Evolutionary conservation across 805 yeast genomes (phyloP).

Genomic region (Sungouiozyma ichnusensis): DNA sequence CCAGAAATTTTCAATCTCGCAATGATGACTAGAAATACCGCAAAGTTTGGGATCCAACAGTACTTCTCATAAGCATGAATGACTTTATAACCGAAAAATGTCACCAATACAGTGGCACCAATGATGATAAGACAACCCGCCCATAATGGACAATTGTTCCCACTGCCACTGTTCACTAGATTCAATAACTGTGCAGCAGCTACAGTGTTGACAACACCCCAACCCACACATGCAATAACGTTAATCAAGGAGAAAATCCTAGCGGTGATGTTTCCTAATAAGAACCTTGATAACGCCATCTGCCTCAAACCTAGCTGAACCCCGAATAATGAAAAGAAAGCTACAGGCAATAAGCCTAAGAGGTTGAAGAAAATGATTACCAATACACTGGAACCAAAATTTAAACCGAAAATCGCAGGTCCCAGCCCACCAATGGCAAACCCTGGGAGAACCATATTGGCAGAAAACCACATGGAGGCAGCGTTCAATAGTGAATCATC

Average conservation of each 20-base stretch:
- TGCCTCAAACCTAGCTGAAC: conserved; percentile 81
- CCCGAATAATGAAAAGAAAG: conserved; percentile 74
- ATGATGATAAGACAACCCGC: conserved; percentile 77
- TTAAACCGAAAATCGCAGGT: conserved; percentile 50
- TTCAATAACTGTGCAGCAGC: conserved; percentile 77
- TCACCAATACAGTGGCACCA: conserved; percentile 54
- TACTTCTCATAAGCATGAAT: conserved; percentile 77
- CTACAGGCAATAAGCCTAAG: conserved; percentile 71
- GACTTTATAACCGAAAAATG: conserved; percentile 75
- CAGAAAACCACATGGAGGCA: conserved; percentile 85
- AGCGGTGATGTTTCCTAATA: conserved; percentile 66
- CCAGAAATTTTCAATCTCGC: conserved; percentile 62
- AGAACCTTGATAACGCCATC: conserved; percentile 68
- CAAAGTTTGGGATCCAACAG: conserved; percentile 78
- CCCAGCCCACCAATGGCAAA: conserved; percentile 69
- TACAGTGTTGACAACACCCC: conserved; percentile 91
- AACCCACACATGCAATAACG: conserved; percentile 80
- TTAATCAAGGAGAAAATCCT: conserved; percentile 71
- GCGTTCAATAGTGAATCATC: conserved; percentile 58
- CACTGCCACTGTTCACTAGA: conserved; percentile 49
- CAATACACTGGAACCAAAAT: conserved; percentile 63
- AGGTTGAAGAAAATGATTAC: conserved; percentile 61
- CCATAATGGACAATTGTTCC: conserved; percentile 66
- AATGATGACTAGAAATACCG: conserved; percentile 66
- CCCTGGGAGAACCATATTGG: conserved; percentile 80